Conservation (phyloP, 306 rosid species). For the Erythrophleum fordii region DNA sequence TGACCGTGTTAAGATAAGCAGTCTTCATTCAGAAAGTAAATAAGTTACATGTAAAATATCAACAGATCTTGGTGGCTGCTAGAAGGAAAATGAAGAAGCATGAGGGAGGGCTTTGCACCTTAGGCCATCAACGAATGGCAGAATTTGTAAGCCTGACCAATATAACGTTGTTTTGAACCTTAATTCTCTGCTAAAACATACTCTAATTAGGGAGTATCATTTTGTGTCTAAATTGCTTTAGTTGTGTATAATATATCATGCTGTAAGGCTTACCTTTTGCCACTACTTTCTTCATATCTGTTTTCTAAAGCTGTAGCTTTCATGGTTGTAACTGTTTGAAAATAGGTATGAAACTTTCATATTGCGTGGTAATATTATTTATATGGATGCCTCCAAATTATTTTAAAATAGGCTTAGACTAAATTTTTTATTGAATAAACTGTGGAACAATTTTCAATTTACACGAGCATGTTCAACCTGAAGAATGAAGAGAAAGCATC, state of each 20-base stretch:
- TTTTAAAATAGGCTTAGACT: neutral
- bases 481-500: neutral
- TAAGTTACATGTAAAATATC: constrained; percentile 32
- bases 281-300: constrained; percentile 21
- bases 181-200: neutral
- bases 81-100: constrained; percentile 8
- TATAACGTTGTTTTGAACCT: neutral
- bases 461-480: constrained; percentile 23
- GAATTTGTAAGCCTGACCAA: constrained; percentile 14
- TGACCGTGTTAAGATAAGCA: constrained; percentile 27
- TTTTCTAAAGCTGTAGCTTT: constrained; percentile 37
- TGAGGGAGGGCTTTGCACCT: constrained; percentile 8
- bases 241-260: constrained; percentile 33
- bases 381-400: neutral
- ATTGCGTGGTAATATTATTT: constrained; percentile 27
- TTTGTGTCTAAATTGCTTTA: constrained; percentile 22
- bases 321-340: constrained; percentile 31
- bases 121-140: constrained; percentile 29
- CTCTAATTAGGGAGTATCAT: constrained; percentile 25
- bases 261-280: constrained; percentile 26
- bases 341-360: constrained; percentile 25
- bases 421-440: neutral
- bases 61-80: constrained; percentile 18
- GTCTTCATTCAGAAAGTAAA: constrained; percentile 22
- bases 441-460: neutral